phyloP scores from a whole-genome alignment of 352 stramenopile species.

The Pythium biforme region DNA sequence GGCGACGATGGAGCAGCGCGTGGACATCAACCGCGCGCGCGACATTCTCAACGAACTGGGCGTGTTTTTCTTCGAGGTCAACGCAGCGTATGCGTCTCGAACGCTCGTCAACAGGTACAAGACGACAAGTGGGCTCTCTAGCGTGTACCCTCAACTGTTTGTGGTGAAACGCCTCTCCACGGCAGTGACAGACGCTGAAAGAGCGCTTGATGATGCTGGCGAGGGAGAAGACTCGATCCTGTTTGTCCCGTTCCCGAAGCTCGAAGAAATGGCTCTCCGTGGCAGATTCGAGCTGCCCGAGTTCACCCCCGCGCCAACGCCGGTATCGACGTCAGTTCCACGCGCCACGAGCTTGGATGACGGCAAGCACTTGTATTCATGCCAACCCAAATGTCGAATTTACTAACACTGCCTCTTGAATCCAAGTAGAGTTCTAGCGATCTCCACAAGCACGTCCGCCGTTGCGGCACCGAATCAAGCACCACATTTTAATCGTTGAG shows the following conservation, averaged over 20 bases:
- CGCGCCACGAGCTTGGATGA: neutral
- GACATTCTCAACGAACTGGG: slow-evolving; percentile 3
- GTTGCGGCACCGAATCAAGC: too few relatives aligned
- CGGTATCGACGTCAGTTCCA: neutral
- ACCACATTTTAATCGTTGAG: too few relatives aligned
- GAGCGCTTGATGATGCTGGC: too few relatives aligned
- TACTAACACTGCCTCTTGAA: too few relatives aligned
- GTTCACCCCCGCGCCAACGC: neutral
- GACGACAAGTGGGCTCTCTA: neutral
- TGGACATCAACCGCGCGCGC: neutral
- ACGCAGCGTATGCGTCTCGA: neutral
- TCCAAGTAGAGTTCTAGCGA: too few relatives aligned
- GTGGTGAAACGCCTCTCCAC: neutral
- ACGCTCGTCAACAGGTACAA: neutral
- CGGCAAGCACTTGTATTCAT: neutral
- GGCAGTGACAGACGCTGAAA: too few relatives aligned
- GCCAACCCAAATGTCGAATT: too few relatives aligned
- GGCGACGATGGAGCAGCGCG: neutral
- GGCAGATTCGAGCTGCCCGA: neutral
- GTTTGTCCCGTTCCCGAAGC: neutral
- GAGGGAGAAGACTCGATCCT: neutral
- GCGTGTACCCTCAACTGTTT: neutral
- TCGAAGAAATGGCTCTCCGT: neutral
- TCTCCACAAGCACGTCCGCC: too few relatives aligned
- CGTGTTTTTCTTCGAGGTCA: neutral